Evolutionary conservation across 2,329 filamentous ascomycete genomes (phyloP).

Genomic region (Hypoxylon sp.): DNA sequence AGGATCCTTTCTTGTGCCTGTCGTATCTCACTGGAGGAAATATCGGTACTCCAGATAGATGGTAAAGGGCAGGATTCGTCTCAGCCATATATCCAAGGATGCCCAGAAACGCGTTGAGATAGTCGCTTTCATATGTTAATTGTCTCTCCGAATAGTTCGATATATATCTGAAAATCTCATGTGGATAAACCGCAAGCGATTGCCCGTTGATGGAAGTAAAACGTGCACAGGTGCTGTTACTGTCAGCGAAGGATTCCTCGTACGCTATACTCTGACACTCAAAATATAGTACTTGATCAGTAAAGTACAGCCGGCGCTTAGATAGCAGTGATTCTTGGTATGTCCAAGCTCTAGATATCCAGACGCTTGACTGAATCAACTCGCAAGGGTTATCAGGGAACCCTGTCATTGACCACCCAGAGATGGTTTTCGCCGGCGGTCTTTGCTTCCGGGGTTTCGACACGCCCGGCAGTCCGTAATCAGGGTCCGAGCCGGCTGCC

Average conservation of each 20-base stretch:
- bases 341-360: constrained; percentile 26
- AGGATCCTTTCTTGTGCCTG: neutral
- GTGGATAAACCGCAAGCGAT: neutral
- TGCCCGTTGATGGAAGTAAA: neutral
- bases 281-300: constrained; percentile 9
- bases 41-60: neutral
- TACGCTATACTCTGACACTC: constrained; percentile 1
- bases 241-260: neutral
- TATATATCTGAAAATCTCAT: neutral
- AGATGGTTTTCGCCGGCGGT: neutral
- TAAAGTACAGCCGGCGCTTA: constrained; percentile 13
- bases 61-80: neutral
- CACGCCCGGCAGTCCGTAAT: constrained; percentile 19
- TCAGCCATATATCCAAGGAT: neutral
- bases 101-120: neutral
- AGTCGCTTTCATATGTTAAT: neutral
- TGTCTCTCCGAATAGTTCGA: neutral
- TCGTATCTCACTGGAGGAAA: neutral
- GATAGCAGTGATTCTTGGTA: constrained; percentile 18
- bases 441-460: neutral
- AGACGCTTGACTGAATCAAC: neutral
- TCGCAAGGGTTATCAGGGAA: neutral
- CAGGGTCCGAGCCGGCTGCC: constrained; percentile 7
- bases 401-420: neutral
- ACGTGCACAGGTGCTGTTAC: too few species aligned